phyloP scores from a whole-genome alignment of 345 rosid species.

The Eucalyptus leucophloia region DNA sequence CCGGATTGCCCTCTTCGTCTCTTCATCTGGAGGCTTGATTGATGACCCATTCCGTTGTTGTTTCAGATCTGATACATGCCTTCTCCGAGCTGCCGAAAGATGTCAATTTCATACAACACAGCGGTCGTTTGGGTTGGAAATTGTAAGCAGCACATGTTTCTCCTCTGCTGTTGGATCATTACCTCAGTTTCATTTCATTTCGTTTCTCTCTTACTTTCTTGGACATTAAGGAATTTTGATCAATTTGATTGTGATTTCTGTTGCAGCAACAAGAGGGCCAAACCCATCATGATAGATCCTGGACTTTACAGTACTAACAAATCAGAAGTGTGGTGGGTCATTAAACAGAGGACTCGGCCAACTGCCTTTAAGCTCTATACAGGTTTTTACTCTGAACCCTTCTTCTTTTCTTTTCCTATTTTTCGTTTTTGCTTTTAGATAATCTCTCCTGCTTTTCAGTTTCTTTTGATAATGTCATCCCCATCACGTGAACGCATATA shows the following conservation, averaged over 20 bases:
- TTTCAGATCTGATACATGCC: slow-evolving; percentile 82
- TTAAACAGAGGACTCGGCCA: slow-evolving; percentile 68
- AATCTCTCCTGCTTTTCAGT: neutral
- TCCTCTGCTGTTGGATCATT: neutral
- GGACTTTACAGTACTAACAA: slow-evolving; percentile 63
- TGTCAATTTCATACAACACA: slow-evolving; percentile 83
- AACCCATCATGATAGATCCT: slow-evolving; percentile 83
- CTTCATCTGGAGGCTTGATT: neutral
- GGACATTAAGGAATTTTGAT: neutral
- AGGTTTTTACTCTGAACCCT: slow-evolving; percentile 19
- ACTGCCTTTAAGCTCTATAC: slow-evolving; percentile 88
- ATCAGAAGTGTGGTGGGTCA: slow-evolving; percentile 82
- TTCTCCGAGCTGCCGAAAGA: slow-evolving; percentile 76
- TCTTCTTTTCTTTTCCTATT: neutral
- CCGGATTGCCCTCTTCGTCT: neutral
- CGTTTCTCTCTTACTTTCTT: too few relatives aligned
- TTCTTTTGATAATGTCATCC: neutral
- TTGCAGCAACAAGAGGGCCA: slow-evolving; percentile 74
- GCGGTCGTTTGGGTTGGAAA: slow-evolving; percentile 85
- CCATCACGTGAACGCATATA: neutral
- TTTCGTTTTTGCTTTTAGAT: neutral
- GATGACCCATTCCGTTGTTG: neutral
- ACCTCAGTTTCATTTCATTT: neutral
- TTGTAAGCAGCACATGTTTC: slow-evolving; percentile 24
- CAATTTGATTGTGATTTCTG: neutral